Base-by-base conservation (phyloP, 768 basidiomycete species). In the Macrolepiota albuminosa region DNA sequence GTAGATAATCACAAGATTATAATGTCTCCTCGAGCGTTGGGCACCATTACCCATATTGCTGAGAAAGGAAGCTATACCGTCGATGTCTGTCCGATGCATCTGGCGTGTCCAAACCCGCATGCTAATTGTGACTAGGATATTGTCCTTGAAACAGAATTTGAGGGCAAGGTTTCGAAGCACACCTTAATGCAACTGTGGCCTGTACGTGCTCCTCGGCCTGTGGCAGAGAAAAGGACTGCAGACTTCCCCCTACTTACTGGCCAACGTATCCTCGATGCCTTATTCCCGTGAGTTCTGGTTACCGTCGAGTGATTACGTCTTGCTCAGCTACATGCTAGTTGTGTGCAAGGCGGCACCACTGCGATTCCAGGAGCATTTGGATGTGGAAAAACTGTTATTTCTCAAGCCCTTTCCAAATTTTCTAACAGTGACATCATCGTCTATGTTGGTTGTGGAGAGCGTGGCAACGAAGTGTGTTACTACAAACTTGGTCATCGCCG, bases 351-450 rank as follows among this genome's bases (percentile, higher is more conserved):
- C 58, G 94, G 94, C 46, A 97, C 94, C 11, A 97, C 94, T 2
- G 93, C 94, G 61, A 99, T 98, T 75, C 97, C 97, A 26, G 97
- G 97, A 64, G 97, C 97, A 66, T 99, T 99, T 74, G 97, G 97
- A 69, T 98, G 95, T 69, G 94, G 94, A 68, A 97, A 97, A 81
- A 98, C 96, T 33, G 97, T 99, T 68, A 99, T 99, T 69, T 98
- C 95, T 31, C 92, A 98, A 77, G 96, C 96, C 21, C 78, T 98
- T 64, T 98, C 96, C 60, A 99, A 99, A 73, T 99, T 86, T 76
- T 99, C 97, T 31, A 99, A 99, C 79, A 97, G 95, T 66, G 96
- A 98, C 73, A 98, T 98, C 68, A 98, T 99, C 71, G 86, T 99
- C 66, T 99, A 99, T 70, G 97, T 99, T 66, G 97, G 97, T 29